Base-by-base conservation (phyloP, 495 filamentous ascomycete species). In the Penicillium herquei region DNA sequence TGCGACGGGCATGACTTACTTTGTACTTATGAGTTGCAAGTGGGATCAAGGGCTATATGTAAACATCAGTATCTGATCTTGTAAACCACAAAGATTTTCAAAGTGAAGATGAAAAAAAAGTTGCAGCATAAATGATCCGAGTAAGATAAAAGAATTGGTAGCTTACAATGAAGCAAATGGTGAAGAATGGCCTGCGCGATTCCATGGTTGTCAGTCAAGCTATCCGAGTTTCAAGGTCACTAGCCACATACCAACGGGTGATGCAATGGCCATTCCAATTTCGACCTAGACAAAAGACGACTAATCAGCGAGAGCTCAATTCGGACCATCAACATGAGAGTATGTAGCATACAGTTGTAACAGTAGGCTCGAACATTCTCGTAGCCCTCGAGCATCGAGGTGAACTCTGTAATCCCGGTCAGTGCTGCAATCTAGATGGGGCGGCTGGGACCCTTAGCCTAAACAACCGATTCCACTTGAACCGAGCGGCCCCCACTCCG, bases 291-390 rank as follows among this genome's bases (percentile, higher is more conserved):
- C 32, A 21, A 26, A 44, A 32, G 18, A 51, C 26, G 21, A 39
- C 46, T 21, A 2, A 47, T 48, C 14, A 55, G 39, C 51, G 10
- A 40, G 32, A 12, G 2, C n/a, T 50, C 10, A 9, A 51, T 39
- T 9, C 26, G 16, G 37, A 40, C 18, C 10, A 34, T 40, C 14
- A 44, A 34, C 35, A 31, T 26, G 41, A 37, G 40, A 31, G 18
- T 21, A 17, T 11, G 7, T 46, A 35, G 66, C 77, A 53, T 58
- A 81, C 78, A 83, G 52, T 83, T 81, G 37, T 80, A 75, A 57
- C 80, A 83, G 64, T 79, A 78, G 35, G 78, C 80, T 33, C 78
- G 72, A 8, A 81, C 77, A 52, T 77, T 63, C 61, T 82, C 78
- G 47, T 81, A 83, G n/a, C 78, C 80, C 57, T 81, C 67, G 7